Base-by-base conservation (phyloP, 192 early-diverging fungal species). In the Funneliformis mosseae region DNA sequence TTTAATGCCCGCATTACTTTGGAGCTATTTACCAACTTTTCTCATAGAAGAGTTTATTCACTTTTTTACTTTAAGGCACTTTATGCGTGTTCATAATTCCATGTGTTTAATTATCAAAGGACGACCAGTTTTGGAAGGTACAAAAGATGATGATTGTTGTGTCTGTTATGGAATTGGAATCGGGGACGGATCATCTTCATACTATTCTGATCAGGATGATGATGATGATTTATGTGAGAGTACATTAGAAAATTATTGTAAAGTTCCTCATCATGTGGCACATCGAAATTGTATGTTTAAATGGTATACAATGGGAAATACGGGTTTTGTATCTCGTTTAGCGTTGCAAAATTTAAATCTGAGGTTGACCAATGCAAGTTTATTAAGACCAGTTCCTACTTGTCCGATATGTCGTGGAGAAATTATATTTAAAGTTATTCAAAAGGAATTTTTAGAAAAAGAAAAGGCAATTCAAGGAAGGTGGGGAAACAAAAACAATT, bases 91-190 rank as follows among this genome's bases (percentile, higher is more conserved):
- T 21, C 60, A 60, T 63, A 63, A 76, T 62, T 41, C 74, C 12
- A 42, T 9, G 5, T n/a, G 74, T 62, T 76, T 62, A 8, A 76
- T 59, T 39, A 76, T 76, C 14, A 25, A 59, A 62, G 74, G 74
- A 38, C 25, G 74, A 39, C 59, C 60, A 33, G 48, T 59, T 38
- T 39, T 59, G 41, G 48, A 48, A 12, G 59, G 8, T 21, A 23
- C 74, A 23, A 76, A 76, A 62, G 74, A 76, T 43, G 74, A 76
- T 18, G 74, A 76, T 59, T 74, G 73, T 59, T 76, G 74, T 42
- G 48, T 76, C 3, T 76, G 74, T 18, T 62, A 61, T 59, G 74
- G 74, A 28, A 60, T 76, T 76, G 74, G 74, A n/a, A 61, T 76
- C 1, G 74, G 74, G 28, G 21, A 46, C 14, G n/a, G 18, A 33